Conservation (phyloP, 768 basidiomycete genomes). For the Boletus patriciae region DNA sequence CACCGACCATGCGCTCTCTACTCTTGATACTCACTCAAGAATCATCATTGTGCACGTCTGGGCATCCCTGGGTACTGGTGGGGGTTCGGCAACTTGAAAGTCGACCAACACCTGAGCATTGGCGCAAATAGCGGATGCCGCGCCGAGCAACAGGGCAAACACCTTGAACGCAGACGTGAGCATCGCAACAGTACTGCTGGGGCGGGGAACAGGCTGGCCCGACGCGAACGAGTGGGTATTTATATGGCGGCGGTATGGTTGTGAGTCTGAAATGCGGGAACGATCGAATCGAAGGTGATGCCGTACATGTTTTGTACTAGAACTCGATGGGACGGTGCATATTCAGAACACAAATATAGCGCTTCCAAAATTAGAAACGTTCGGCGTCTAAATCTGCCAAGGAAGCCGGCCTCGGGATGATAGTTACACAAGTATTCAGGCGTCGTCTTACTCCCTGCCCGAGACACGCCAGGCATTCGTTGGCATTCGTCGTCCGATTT, state of each 20-base stretch:
- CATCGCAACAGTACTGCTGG: constrained; percentile 14
- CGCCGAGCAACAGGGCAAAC: constrained; percentile 13
- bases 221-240: constrained; percentile 5
- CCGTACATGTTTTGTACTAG: not conserved
- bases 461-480: no score
- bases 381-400: no score
- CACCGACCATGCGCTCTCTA: not conserved
- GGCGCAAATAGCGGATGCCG: constrained; percentile 9
- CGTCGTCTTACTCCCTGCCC: no score
- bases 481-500: no score
- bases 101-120: constrained; percentile 41
- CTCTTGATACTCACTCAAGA: constrained; percentile 48
- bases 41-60: constrained; percentile 66
- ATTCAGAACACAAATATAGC: no score
- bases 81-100: constrained; percentile 76
- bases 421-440: no score
- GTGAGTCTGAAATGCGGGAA: not conserved
- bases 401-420: no score
- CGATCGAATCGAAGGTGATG: not conserved
- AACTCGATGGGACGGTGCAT: no score
- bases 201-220: not conserved
- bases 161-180: constrained; percentile 2
- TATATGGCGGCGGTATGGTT: not conserved
- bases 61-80: constrained; percentile 58
- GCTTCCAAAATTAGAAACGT: no score